These are phyloP conservation scores for Lanzia echinophila DNA, from an alignment of 2,329 filamentous ascomycete genomes.

Conservation along the genomic window DNA sequence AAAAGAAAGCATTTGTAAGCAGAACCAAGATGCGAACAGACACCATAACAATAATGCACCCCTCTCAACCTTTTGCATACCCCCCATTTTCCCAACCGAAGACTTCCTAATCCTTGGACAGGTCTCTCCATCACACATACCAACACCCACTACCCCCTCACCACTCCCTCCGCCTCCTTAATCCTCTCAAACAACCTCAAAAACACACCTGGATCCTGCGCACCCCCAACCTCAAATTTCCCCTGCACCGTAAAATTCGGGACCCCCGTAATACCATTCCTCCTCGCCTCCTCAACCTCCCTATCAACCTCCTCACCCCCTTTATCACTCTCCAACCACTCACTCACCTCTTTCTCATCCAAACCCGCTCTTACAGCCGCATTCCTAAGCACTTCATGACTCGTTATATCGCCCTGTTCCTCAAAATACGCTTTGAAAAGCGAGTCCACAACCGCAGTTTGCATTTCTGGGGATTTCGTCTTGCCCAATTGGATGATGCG, in stretches of 20 bases:
- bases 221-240: slow-evolving; percentile 60
- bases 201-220: slow-evolving; percentile 63
- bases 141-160: slow-evolving; percentile 13
- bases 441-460: slow-evolving; percentile 54
- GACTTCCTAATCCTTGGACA: too few relatives aligned
- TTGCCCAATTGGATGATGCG: slow-evolving; percentile 65
- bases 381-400: slow-evolving; percentile 42
- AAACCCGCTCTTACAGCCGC: slow-evolving; percentile 50
- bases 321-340: slow-evolving; percentile 46
- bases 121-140: not conserved
- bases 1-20: too few relatives aligned
- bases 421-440: slow-evolving; percentile 64
- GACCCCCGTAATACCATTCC: slow-evolving; percentile 56
- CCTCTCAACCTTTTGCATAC: too few relatives aligned
- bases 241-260: slow-evolving; percentile 70
- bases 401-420: slow-evolving; percentile 56
- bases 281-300: slow-evolving; percentile 32
- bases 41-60: too few relatives aligned
- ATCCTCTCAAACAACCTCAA: slow-evolving; percentile 57
- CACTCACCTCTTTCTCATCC: slow-evolving; percentile 43
- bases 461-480: slow-evolving; percentile 42
- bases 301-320: slow-evolving; percentile 41
- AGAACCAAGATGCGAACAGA: too few relatives aligned
- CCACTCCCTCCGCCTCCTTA: slow-evolving; percentile 26
- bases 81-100: too few relatives aligned